phyloP scores from a whole-genome alignment of 257 asterid species.

The Pogostemon cablin region DNA sequence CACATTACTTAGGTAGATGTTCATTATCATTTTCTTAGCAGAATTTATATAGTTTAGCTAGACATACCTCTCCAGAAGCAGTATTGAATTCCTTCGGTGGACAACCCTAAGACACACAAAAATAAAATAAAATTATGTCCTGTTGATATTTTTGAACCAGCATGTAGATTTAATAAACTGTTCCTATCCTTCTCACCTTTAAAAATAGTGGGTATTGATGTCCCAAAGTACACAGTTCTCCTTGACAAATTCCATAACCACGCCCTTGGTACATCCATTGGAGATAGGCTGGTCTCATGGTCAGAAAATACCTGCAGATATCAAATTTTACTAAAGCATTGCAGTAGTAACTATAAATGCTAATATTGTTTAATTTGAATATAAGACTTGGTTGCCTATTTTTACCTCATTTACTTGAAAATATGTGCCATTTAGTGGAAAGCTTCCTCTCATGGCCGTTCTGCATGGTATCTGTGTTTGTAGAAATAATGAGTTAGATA shows the following conservation, averaged over 20 bases:
- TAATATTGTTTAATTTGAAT: conserved; percentile 25
- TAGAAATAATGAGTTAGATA: conserved; percentile 31
- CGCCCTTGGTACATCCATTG: conserved; percentile 80
- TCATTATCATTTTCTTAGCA: conserved; percentile 1
- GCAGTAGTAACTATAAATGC: conserved; percentile 18
- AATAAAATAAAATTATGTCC: conserved; percentile 29
- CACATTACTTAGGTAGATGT: not conserved
- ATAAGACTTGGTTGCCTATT: conserved; percentile 25
- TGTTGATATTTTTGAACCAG: conserved; percentile 26
- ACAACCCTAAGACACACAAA: conserved; percentile 54
- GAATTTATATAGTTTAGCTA: conserved; percentile 21
- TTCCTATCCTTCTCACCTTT: conserved; percentile 59
- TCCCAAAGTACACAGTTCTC: conserved; percentile 92
- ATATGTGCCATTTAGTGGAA: conserved; percentile 96
- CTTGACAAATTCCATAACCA: conserved; percentile 93
- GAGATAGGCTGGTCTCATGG: conserved; percentile 82
- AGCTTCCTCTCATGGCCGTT: conserved; percentile 99
- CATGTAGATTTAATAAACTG: conserved; percentile 6
- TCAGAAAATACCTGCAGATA: conserved; percentile 87
- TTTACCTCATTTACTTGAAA: conserved; percentile 97
- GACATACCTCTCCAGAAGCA: conserved; percentile 96
- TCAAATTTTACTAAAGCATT: conserved; percentile 25
- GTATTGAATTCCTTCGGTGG: conserved; percentile 79
- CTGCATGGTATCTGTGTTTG: conserved; percentile 86
- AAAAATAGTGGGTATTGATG: conserved; percentile 87